Conservation (phyloP, 495 filamentous ascomycete genomes). For the Penicillium desertorum region DNA sequence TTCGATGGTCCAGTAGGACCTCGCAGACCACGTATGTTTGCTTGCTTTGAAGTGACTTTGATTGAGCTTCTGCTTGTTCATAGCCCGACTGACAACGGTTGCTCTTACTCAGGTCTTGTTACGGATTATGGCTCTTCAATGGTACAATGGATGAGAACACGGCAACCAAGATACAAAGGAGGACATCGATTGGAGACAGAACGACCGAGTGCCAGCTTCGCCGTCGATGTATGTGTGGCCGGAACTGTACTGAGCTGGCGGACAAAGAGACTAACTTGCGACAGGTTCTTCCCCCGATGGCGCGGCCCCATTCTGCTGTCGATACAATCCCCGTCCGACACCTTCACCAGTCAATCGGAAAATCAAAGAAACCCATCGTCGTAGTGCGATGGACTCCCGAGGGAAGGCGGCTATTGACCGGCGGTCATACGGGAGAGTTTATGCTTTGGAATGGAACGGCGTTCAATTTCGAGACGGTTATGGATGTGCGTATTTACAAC, state of each 20-base stretch:
- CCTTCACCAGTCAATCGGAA: conserved; percentile 93
- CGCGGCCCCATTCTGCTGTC: conserved; percentile 65
- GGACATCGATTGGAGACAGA: conserved; percentile 69
- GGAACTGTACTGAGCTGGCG: background rate
- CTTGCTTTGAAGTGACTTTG: background rate
- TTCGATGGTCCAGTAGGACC: conserved; percentile 42
- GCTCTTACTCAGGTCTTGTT: conserved; percentile 55
- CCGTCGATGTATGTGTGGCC: conserved; percentile 71
- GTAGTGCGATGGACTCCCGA: conserved; percentile 98
- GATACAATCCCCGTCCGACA: conserved; percentile 87
- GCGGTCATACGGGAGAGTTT: conserved; percentile 94
- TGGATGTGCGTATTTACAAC: conserved; percentile 60
- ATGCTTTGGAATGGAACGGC: conserved; percentile 98
- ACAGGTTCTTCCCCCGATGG: conserved; percentile 85
- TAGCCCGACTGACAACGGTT: conserved; percentile 7
- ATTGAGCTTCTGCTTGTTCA: conserved; percentile 1
- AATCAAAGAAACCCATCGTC: conserved; percentile 95
- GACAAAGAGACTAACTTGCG: conserved; percentile 14
- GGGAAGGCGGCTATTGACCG: conserved; percentile 85
- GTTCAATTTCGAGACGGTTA: conserved; percentile 99
- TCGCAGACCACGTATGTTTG: conserved; percentile 46
- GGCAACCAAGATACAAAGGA: conserved; percentile 72
- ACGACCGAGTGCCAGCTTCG: conserved; percentile 81
- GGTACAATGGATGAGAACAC: conserved; percentile 88
- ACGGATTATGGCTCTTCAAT: conserved; percentile 95